Evolutionary conservation across 768 basidiomycete genomes (phyloP), one percentile per base, ranked within the genome.

Genomic region (Mycena albidolilacea): DNA sequence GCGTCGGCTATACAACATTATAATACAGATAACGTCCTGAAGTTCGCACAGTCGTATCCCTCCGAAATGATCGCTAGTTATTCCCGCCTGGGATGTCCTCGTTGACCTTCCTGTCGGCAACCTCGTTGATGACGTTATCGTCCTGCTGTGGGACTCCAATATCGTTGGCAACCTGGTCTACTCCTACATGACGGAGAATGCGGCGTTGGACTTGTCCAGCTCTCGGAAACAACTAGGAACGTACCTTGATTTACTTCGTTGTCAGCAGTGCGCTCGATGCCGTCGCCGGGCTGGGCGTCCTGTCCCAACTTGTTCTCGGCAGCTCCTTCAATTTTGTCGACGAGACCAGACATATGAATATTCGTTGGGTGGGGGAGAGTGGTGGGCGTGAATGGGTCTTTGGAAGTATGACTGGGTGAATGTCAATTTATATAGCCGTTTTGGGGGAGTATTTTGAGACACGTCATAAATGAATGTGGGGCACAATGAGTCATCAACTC

Each of bases 91-190:
- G 68, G 41, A 69, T 69, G 52, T 69, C 68, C 38, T 69, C 48
- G 61, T 69, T 69, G 43, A 69, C 60, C 61, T 69, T 63, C 59
- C 52, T 61, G 60, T 69, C 68, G 38, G 68, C 68, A 52, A 69
- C 61, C 50, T 69, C 68, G 50, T 69, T 69, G 59, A 69, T 35
- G n/a, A 23, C 14, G 59, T 44, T 55, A 44, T 69, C 68, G 52
- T 52, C 61, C 43, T 69, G 60, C 68, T 69, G 60, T 19, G 68
- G 68, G 50, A 69, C 60, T 46, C 68, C 68, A 2, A 69, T 35
- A 48, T 69, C 68, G 38, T 43, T 69, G 21, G 68, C 68, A 63
- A n/a, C 68, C 58, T 69, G 60, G 68, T 69, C 68, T 1, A 69
- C 48, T 55, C 48, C 68, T 69, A 38, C 38, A 52, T 60, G 46